Evolutionary conservation across 192 early-diverging fungal species (phyloP), one percentile per base, ranked within the genome.

Genomic region (Podila minutissima): DNA sequence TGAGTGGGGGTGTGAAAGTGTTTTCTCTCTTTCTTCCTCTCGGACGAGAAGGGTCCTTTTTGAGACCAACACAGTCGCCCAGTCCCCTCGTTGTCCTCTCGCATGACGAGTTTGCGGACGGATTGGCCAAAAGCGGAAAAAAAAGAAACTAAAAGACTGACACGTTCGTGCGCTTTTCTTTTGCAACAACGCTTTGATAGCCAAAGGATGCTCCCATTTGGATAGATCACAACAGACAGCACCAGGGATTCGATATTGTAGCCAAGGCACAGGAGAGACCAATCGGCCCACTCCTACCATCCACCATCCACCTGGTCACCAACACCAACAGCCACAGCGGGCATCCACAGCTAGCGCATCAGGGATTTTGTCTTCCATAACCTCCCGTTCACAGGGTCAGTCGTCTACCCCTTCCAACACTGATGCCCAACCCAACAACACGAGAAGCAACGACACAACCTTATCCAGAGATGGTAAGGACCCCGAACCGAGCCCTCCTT

Each of bases 261-360:
- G 59, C 37, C 74, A 75, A 26, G 74, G 74, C 22, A 69, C 67
- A 55, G 74, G 69, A 37, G 74, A 69, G 22, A 64, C 74, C 13
- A 63, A 59, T 37, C 62, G 17, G 15, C n/a, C 66, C 8, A 20
- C 28, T 4, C 66, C 35, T 9, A 5, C 37, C 24, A 29, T 28
- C 5, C 46, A 20, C 6, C 64, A 67, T 32, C n/a, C 66, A 37
- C 66, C 69, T 50, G n/a, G 20, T 2, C 62, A 33, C 3, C n/a
- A 28, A 7, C 59, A 60, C 26, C 5, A 24, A 20, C 59, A 33
- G 59, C 33, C 33, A 33, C 31, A 61, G 29, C 26, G 31, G 12
- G 10, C 22, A 55, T n/a, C 53, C 59, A 20, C 28, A 22, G 13
- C 31, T 3, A 26, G n/a, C 24, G 9, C 59, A 13, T 61, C 41